Base-by-base conservation (phyloP, 2,329 filamentous ascomycete species). In the Phoma herbarum region DNA sequence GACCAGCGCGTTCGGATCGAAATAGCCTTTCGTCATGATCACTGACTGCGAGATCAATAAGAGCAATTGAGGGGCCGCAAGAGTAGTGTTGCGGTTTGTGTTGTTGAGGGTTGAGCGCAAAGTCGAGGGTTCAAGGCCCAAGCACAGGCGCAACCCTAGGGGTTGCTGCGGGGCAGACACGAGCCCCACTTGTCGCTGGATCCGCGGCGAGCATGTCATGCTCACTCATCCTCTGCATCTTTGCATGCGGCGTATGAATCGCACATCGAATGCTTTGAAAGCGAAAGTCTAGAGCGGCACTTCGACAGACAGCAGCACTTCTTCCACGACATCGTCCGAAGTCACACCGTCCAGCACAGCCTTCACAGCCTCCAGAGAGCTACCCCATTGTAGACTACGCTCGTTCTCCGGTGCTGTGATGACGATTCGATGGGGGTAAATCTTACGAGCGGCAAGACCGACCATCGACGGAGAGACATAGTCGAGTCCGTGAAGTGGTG, bases 321-420 rank as follows among this genome's bases (percentile, higher is more conserved):
- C 82, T 48, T 88, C 85, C 42, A 88, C 80, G 2, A 86, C 84
- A 59, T 81, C 80, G 49, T 86, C 84, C 2, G 82, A 78, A 1
- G 80, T 85, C 3, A 86, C 76, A 29, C 81, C 81, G 3, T 89
- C 86, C 2, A 97, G 78, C 47, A 93, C 66, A 16, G 84, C 82
- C 63, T 85, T 82, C 1, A 97, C 86, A 4, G 90, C 90, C 28
- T 84, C 82, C 0, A 90, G 66, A 52, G 90, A 88, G 75, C 94
- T 97, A 0, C 95, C 95, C 88, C 96, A 99, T 75, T 97, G 92
- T 81, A 97, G 85, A 74, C 93, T 97, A 46, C 93, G 84, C 79
- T 98, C 95, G 57, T 88, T 86, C 61, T 87, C 84, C 1, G 91
- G 84, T 1, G 79, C 78, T 0, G 90, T 86, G 54, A 97, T 84